These are phyloP conservation scores for Tardiomyces depauwii DNA, from an alignment of 1,139 yeast species.

Conservation along the genomic window DNA sequence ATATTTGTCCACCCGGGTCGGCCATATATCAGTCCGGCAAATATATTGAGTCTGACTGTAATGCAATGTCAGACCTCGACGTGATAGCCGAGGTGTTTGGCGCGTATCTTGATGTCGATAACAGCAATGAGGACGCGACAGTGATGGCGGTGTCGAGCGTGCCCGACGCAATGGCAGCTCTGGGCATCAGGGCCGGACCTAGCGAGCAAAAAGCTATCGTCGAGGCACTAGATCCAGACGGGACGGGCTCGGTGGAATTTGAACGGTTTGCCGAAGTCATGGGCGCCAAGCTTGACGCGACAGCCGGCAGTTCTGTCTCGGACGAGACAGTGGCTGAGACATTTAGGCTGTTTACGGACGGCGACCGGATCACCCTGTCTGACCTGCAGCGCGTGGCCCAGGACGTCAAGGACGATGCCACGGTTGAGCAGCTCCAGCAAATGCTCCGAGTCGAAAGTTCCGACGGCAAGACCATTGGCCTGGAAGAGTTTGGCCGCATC, in stretches of 20 bases:
- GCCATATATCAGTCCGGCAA: too few relatives aligned
- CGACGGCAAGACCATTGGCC: not conserved
- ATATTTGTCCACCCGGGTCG: too few relatives aligned
- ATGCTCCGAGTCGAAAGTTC: not conserved
- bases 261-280: not conserved
- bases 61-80: not conserved
- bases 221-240: not conserved
- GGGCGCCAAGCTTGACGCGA: not conserved
- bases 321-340: not conserved
- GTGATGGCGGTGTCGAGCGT: not conserved
- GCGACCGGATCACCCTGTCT: not conserved
- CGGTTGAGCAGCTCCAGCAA: not conserved
- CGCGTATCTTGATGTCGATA: not conserved
- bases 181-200: not conserved
- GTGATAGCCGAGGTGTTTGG: not conserved
- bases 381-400: not conserved
- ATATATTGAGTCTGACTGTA: too few relatives aligned
- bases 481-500: not conserved
- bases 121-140: not conserved
- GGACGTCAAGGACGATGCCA: not conserved
- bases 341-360: not conserved
- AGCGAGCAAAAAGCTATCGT: not conserved
- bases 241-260: not conserved
- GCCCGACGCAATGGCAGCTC: not conserved
- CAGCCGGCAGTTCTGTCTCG: not conserved